Conservation (phyloP, 2,329 filamentous ascomycete genomes). For the Calonectria naviculata region DNA sequence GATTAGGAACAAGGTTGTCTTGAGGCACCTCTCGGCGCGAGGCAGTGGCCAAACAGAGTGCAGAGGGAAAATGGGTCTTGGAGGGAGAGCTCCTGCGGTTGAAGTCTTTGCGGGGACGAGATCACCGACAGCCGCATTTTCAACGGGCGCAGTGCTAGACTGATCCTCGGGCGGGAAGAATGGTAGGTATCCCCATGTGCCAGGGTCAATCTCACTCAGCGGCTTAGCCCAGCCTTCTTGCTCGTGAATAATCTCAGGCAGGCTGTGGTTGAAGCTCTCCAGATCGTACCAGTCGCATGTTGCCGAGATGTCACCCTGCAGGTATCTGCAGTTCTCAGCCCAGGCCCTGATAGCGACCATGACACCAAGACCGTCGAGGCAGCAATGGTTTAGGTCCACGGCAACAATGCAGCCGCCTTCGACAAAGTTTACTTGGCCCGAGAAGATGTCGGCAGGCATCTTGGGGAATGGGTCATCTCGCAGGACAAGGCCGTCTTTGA, state of each 20-base stretch:
- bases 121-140: background rate
- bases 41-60: conserved; percentile 43
- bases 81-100: conserved; percentile 23
- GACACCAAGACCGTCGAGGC: conserved; percentile 43
- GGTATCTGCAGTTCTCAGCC: conserved; percentile 44
- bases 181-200: conserved; percentile 40
- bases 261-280: conserved; percentile 44
- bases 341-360: conserved; percentile 42
- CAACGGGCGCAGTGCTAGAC: background rate
- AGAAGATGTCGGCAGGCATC: conserved; percentile 42
- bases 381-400: conserved; percentile 38
- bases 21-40: conserved; percentile 37
- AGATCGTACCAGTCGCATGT: conserved; percentile 41
- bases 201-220: conserved; percentile 38
- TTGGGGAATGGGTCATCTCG: conserved; percentile 32
- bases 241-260: conserved; percentile 42
- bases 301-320: conserved; percentile 38
- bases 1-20: conserved; percentile 46
- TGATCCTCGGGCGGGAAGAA: conserved; percentile 30
- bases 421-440: conserved; percentile 46
- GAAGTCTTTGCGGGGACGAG: background rate
- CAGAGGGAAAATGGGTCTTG: conserved; percentile 38
- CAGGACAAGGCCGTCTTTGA: conserved; percentile 41
- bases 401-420: conserved; percentile 44
- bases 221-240: conserved; percentile 35